Evolutionary conservation across 192 early-diverging fungal genomes (phyloP).

Genomic region (Entomortierella beljakovae): DNA sequence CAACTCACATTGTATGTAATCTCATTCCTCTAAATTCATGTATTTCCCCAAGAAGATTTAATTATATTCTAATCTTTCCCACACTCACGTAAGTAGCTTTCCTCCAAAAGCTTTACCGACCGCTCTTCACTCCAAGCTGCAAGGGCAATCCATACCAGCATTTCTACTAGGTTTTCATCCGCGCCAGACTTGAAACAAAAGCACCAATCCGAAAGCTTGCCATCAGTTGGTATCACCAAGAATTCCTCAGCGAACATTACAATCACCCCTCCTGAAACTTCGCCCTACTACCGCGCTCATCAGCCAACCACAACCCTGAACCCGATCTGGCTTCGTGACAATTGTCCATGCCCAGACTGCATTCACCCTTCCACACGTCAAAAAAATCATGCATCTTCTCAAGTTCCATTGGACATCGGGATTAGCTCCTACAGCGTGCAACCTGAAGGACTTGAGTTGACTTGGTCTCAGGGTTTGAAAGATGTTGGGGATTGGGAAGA

Average conservation of each 20-base stretch:
- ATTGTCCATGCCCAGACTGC: slow-evolving; percentile 68
- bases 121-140: slow-evolving; percentile 6
- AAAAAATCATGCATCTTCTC: slow-evolving; percentile 65
- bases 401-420: slow-evolving; percentile 61
- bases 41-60: background rate
- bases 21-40: background rate
- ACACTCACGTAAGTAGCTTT: slow-evolving; percentile 1
- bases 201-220: background rate
- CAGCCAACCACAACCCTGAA: slow-evolving; percentile 23
- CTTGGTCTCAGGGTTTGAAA: slow-evolving; percentile 60
- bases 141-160: slow-evolving; percentile 20
- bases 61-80: background rate
- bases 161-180: background rate
- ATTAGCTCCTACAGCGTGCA: slow-evolving; percentile 22
- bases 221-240: slow-evolving; percentile 2
- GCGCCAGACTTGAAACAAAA: background rate
- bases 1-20: background rate
- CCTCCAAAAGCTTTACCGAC: background rate
- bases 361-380: slow-evolving; percentile 67
- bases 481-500: slow-evolving; percentile 51
- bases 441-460: slow-evolving; percentile 52
- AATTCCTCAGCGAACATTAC: slow-evolving; percentile 6
- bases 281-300: slow-evolving; percentile 15
- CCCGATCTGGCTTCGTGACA: slow-evolving; percentile 70
- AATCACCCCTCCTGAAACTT: slow-evolving; percentile 7